Conservation (phyloP, 768 basidiomycete species). For the Naganishia antarctica region DNA sequence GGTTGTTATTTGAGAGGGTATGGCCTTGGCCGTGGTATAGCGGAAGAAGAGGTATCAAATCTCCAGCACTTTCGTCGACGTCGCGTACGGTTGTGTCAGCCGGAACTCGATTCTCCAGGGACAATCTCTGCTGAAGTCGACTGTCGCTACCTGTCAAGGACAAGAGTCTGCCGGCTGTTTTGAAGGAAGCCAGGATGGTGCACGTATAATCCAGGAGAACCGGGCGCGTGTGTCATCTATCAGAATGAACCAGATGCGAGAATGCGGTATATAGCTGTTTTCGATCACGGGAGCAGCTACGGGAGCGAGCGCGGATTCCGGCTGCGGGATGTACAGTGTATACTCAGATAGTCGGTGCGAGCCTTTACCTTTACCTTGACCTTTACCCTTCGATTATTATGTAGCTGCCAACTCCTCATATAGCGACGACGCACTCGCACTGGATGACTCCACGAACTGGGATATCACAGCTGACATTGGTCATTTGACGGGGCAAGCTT, state of each 20-base stretch:
- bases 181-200: background rate
- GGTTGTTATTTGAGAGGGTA: background rate
- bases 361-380: too few relatives aligned
- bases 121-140: background rate
- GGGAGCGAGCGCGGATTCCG: background rate
- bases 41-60: constrained; percentile 25
- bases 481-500: too few relatives aligned
- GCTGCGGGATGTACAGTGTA: too few relatives aligned
- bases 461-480: too few relatives aligned
- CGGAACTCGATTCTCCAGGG: background rate
- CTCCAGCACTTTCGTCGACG: background rate
- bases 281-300: background rate
- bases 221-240: background rate
- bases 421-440: too few relatives aligned
- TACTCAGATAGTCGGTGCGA: too few relatives aligned
- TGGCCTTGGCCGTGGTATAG: background rate
- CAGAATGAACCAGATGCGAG: background rate
- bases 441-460: too few relatives aligned
- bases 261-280: background rate
- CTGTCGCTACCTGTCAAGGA: background rate
- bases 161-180: background rate
- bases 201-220: background rate
- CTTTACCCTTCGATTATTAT: too few relatives aligned
- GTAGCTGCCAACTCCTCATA: too few relatives aligned
- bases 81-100: background rate